phyloP scores from a whole-genome alignment of 768 basidiomycete genomes.

The Lepiota brunneoincarnata region DNA sequence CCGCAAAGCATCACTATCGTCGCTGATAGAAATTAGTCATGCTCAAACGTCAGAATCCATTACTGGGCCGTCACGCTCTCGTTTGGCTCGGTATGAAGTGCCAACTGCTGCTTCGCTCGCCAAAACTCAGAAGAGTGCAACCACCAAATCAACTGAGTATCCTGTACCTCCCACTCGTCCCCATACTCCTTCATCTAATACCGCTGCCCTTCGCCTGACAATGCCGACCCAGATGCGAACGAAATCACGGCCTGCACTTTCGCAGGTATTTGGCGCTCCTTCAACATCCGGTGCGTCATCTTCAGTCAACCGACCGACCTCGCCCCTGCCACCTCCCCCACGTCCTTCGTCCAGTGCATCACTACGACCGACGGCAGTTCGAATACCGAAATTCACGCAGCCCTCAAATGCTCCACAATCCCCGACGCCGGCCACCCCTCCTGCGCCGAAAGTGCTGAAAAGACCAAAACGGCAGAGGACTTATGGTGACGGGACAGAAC shows the following conservation, averaged over 20 bases:
- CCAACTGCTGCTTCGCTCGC: constrained; percentile 83
- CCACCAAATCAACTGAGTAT: constrained; percentile 64
- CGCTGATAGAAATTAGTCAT: constrained; percentile 55
- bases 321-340: constrained; percentile 48
- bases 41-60: constrained; percentile 52
- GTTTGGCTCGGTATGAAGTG: constrained; percentile 61
- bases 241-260: constrained; percentile 72
- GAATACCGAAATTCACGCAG: constrained; percentile 14
- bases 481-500: constrained; percentile 87
- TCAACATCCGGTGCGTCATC: constrained; percentile 31
- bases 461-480: constrained; percentile 74
- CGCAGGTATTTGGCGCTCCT: constrained; percentile 65
- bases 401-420: constrained; percentile 21
- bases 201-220: constrained; percentile 75
- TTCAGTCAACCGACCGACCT: constrained; percentile 45
- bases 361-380: constrained; percentile 25
- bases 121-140: constrained; percentile 64
- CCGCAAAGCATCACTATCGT: constrained; percentile 77
- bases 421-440: constrained; percentile 31
- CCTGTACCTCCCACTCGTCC: constrained; percentile 75
- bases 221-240: constrained; percentile 82
- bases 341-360: constrained; percentile 60
- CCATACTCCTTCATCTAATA: constrained; percentile 76
- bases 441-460: constrained; percentile 63
- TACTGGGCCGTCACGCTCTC: constrained; percentile 26